Evolutionary conservation across 2,329 filamentous ascomycete species (phyloP).

Genomic region (Colletotrichum tamarilloi): DNA sequence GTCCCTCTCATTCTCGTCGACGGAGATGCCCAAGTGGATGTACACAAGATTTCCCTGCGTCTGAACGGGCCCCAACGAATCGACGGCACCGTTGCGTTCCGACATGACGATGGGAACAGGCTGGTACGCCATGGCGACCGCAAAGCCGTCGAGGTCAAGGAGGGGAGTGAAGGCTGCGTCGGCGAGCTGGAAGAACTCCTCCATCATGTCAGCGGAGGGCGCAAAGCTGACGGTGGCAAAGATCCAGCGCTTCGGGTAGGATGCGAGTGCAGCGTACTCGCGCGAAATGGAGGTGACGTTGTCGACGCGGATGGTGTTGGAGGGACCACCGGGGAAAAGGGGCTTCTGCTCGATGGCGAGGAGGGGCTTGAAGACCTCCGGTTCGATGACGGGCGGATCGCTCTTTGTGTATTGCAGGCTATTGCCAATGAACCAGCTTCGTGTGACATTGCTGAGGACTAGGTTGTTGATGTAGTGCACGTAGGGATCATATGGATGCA

Average conservation of each 20-base stretch:
- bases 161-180: background rate
- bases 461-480: conserved; percentile 26
- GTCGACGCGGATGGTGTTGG: conserved; percentile 13
- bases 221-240: conserved; percentile 23
- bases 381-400: background rate
- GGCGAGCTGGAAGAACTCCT: conserved; percentile 14
- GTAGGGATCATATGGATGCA: conserved; percentile 12
- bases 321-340: background rate
- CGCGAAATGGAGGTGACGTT: conserved; percentile 18
- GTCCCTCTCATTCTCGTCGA: background rate
- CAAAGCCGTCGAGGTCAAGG: conserved; percentile 1
- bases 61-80: conserved; percentile 3
- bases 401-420: conserved; percentile 26
- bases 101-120: conserved; percentile 6
- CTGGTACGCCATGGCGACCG: conserved; percentile 13
- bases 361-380: background rate
- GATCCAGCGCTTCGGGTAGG: background rate
- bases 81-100: background rate
- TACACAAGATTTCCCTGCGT: conserved; percentile 11
- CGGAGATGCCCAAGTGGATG: background rate
- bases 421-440: conserved; percentile 16
- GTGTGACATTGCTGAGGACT: conserved; percentile 10
- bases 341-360: background rate
- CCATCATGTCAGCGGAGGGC: conserved; percentile 12
- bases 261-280: conserved; percentile 8